phyloP scores from a whole-genome alignment of 202 grass and related monocot species.

The Elaeis oleifera region DNA sequence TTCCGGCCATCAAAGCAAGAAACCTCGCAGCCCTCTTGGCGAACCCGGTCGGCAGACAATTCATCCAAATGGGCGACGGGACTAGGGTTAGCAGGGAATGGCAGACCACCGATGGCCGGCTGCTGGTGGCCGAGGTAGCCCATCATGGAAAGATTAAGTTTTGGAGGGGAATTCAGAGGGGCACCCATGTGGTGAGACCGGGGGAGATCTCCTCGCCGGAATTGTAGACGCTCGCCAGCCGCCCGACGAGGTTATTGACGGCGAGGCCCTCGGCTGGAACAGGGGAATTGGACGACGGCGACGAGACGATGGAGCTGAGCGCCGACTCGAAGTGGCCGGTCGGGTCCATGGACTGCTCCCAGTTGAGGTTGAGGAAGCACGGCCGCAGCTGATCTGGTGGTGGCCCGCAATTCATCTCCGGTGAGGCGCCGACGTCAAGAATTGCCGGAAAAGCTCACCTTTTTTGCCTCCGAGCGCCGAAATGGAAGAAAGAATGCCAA shows the following conservation, averaged over 20 bases:
- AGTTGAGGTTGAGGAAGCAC: constrained; percentile 31
- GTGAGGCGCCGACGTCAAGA: background rate
- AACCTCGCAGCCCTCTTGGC: background rate
- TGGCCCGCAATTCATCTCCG: constrained; percentile 24
- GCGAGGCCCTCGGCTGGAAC: no score
- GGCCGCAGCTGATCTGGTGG: constrained; percentile 4
- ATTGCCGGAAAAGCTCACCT: background rate
- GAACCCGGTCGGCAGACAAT: constrained; percentile 4
- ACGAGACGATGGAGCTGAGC: constrained; percentile 14
- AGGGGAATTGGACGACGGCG: no score
- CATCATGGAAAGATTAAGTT: constrained; percentile 9
- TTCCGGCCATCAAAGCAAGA: constrained; percentile 1
- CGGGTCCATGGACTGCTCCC: constrained; percentile 17
- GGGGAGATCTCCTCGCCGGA: background rate
- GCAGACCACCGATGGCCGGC: background rate
- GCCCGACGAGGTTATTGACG: no score
- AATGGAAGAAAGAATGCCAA: constrained; percentile 11
- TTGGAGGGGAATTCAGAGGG: background rate
- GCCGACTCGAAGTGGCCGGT: constrained; percentile 20
- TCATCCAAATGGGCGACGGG: constrained; percentile 23
- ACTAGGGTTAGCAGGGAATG: constrained; percentile 16
- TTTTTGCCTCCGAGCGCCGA: background rate
- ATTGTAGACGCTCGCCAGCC: no score
- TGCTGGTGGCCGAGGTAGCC: constrained; percentile 14
- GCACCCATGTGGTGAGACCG: constrained; percentile 11